Base-by-base conservation (phyloP, 768 basidiomycete genomes). In the Leucogyrophana mollusca region DNA sequence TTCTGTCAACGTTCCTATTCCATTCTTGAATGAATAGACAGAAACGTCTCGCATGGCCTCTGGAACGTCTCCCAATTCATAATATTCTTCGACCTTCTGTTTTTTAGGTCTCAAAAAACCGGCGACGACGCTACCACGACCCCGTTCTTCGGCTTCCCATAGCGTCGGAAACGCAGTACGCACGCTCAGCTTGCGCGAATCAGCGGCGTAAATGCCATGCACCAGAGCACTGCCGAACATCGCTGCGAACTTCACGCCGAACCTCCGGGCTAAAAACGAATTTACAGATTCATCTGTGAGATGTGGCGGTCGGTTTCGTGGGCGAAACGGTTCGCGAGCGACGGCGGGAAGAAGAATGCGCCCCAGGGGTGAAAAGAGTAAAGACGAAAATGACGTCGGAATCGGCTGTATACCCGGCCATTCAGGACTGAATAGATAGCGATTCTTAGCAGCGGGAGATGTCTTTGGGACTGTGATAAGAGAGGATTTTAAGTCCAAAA, bases 131-230 rank as follows among this genome's bases (percentile, higher is more conserved):
- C 87, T 87, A 0, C 93, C 93, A 13, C 71, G 60, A 3, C 87
- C 84, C 17, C 72, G 63, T 41, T 82, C 74, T 58, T 87, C 90
- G 0, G 83, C 74, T 1, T 84, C 77, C 78, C 82, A 87, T 43
- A 96, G 53, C 2, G 72, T 68, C 0, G 90, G 86, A 57, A 96
- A 91, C 1, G 90, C 80, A 2, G 91, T 76, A 3, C 85, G 78
- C 3, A 92, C 72, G 48, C 89, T 90, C 14, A 98, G 66, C 33
- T 70, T 56, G 2, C 87, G 70, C 2, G 93, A 79, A 56, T 95
- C 92, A 0, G 91, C 81, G 1, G 92, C 93, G 60, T 97, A 97
- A 45, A 98, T 88, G 0, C 95, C 95, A 57, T 96, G 94, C 1
- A 93, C 81, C 47, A 96, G 70, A 0, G 94, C 86, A 25, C 76